Evolutionary conservation across 371 early-diverging fungal genomes (phyloP).

Genomic region (Mortierella polycephala): DNA sequence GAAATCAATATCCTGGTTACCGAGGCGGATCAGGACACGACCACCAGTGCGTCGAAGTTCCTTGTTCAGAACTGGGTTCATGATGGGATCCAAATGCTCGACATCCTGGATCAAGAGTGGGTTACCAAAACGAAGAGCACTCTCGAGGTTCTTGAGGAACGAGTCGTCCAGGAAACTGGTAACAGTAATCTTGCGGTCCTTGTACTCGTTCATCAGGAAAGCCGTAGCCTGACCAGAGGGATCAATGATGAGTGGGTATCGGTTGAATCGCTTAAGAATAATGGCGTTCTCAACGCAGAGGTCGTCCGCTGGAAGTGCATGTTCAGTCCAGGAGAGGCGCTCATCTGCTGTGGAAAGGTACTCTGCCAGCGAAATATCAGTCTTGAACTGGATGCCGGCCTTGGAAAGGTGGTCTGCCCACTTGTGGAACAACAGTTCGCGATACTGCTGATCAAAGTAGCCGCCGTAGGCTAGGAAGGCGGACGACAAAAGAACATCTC

Average conservation of each 20-base stretch:
- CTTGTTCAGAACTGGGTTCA: slow-evolving; percentile 97
- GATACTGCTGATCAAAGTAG: slow-evolving; percentile 96
- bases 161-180: slow-evolving; percentile 98
- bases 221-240: slow-evolving; percentile 94
- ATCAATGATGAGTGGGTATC: slow-evolving; percentile 98
- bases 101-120: slow-evolving; percentile 97
- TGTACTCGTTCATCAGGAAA: slow-evolving; percentile 90
- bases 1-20: slow-evolving; percentile 98
- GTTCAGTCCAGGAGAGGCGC: slow-evolving; percentile 90
- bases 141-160: slow-evolving; percentile 97
- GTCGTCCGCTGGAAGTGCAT: slow-evolving; percentile 90
- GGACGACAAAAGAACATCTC: slow-evolving; percentile 94
- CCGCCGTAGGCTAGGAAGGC: slow-evolving; percentile 98
- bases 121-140: slow-evolving; percentile 98
- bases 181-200: slow-evolving; percentile 88
- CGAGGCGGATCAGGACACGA: slow-evolving; percentile 94
- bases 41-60: slow-evolving; percentile 97
- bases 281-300: slow-evolving; percentile 97
- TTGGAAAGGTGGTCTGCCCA: slow-evolving; percentile 83
- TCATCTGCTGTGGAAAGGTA: slow-evolving; percentile 95
- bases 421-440: slow-evolving; percentile 79
- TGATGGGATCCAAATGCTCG: slow-evolving; percentile 96
- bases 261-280: slow-evolving; percentile 93
- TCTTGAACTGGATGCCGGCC: slow-evolving; percentile 85
- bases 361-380: slow-evolving; percentile 88